Percentiles rank a stretch among this genome's conserved stretches.
Evolutionary conservation across 2,329 filamentous ascomycete species (phyloP).

Genomic region (Huntiella abstrusa): DNA sequence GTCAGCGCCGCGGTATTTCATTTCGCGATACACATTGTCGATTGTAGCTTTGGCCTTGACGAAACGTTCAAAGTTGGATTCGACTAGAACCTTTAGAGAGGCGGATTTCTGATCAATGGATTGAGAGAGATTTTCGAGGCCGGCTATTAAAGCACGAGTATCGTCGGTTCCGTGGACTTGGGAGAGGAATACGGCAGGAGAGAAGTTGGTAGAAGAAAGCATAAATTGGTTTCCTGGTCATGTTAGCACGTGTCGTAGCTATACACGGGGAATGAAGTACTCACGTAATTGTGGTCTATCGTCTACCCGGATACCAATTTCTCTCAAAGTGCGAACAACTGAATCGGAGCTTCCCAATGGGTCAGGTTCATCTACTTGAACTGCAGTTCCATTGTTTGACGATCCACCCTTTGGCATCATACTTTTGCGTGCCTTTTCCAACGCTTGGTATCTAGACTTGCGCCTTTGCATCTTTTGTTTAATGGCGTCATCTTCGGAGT

Average conservation of each 20-base stretch:
- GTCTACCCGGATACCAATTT: conserved; percentile 61
- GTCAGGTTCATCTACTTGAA: conserved; percentile 83
- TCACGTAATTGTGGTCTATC: conserved; percentile 61
- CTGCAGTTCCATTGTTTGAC: conserved; percentile 38
- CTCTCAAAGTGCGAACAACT: conserved; percentile 62
- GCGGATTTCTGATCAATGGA: conserved; percentile 98
- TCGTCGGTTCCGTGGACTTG: conserved; percentile 78
- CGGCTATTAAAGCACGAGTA: conserved; percentile 60
- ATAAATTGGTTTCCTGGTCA: conserved; percentile 68
- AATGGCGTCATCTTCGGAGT: conserved; percentile 38
- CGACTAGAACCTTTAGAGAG: conserved; percentile 85
- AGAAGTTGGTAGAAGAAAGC: conserved; percentile 88
- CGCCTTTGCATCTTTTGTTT: conserved; percentile 33
- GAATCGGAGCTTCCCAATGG: conserved; percentile 76
- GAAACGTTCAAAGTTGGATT: conserved; percentile 96
- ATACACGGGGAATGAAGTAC: conserved; percentile 17
- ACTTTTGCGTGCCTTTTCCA: conserved; percentile 55
- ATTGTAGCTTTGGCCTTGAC: conserved; percentile 95
- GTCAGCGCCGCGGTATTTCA: conserved; percentile 56
- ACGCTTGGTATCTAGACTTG: conserved; percentile 66
- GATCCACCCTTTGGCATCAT: conserved; percentile 28
- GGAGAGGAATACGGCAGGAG: conserved; percentile 75
- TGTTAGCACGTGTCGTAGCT: conserved; percentile 13
- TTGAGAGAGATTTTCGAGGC: conserved; percentile 67
- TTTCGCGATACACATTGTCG: conserved; percentile 96